Percentiles rank a stretch among this genome's conserved stretches.
Conservation (phyloP, 768 basidiomycete genomes). For the Tubosaeta sp. region DNA sequence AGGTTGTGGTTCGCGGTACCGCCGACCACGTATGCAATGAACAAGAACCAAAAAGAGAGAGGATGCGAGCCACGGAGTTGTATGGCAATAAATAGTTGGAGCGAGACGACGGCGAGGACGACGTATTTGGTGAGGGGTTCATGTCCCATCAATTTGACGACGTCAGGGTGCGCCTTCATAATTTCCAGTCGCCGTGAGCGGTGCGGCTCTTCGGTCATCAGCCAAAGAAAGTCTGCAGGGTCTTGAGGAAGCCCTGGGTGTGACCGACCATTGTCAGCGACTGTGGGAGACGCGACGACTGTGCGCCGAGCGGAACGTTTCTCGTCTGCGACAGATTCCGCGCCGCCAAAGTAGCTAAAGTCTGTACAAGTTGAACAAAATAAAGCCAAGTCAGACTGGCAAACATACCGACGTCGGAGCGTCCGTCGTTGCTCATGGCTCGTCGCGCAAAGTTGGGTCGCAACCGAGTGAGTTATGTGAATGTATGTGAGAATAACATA, state of each 20-base stretch:
- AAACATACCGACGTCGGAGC: constrained; percentile 17
- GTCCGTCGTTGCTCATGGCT: constrained; percentile 9
- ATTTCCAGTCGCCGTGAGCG: constrained; percentile 82
- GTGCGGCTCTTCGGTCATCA: constrained; percentile 98
- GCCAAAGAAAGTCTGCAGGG: constrained; percentile 88
- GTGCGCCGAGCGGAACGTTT: constrained; percentile 50
- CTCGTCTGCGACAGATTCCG: constrained; percentile 66
- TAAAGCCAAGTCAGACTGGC: no score
- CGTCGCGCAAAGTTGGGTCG: not conserved
- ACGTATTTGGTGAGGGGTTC: constrained; percentile 90
- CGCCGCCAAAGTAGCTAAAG: constrained; percentile 79
- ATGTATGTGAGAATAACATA: constrained; percentile 23
- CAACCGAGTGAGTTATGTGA: not conserved
- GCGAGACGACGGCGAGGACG: constrained; percentile 73
- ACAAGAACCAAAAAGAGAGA: constrained; percentile 65
- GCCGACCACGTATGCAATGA: constrained; percentile 80
- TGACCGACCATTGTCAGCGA: constrained; percentile 37
- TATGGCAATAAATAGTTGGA: constrained; percentile 67
- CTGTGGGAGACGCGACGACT: constrained; percentile 37
- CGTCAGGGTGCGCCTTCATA: constrained; percentile 92
- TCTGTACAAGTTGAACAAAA: constrained; percentile 37
- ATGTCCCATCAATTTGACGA: constrained; percentile 94
- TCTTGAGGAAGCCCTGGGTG: constrained; percentile 61
- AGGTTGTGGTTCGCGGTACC: constrained; percentile 97
- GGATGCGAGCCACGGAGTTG: constrained; percentile 65